phyloP scores from a whole-genome alignment of 2,329 filamentous ascomycete species.

The Onygenales sp. region DNA sequence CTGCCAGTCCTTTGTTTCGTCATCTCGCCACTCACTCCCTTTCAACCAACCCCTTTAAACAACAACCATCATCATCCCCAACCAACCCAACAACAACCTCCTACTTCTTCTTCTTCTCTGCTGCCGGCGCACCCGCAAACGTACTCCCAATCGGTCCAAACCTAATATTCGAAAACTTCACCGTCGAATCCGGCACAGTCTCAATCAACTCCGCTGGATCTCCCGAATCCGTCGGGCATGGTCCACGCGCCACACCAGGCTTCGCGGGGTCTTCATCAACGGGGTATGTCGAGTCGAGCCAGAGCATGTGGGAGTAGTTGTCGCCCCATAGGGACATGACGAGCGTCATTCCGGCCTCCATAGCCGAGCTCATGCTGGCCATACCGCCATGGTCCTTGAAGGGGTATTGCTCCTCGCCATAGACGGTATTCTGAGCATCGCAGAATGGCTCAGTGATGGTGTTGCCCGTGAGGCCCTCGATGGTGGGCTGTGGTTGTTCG shows the following conservation, averaged over 20 bases:
- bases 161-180: constrained; percentile 46
- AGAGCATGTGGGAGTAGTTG: constrained; percentile 56
- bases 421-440: constrained; percentile 40
- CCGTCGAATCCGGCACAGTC: constrained; percentile 35
- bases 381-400: constrained; percentile 46
- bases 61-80: too few relatives aligned
- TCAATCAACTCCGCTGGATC: constrained; percentile 39
- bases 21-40: too few relatives aligned
- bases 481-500: constrained; percentile 38
- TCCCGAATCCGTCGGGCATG: constrained; percentile 41
- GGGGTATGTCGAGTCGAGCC: constrained; percentile 57
- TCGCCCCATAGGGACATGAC: constrained; percentile 50
- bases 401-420: constrained; percentile 21
- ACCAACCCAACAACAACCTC: too few relatives aligned
- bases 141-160: constrained; percentile 43
- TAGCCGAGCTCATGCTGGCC: constrained; percentile 41
- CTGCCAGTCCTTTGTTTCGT: too few relatives aligned
- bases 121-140: constrained; percentile 15
- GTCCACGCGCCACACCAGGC: constrained; percentile 40
- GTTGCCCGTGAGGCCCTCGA: constrained; percentile 38
- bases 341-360: constrained; percentile 48
- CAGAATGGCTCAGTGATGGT: constrained; percentile 47
- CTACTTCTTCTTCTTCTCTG: background rate
- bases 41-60: too few relatives aligned
- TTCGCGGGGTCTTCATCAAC: constrained; percentile 26